Base-by-base conservation (phyloP, 2,329 filamentous ascomycete species). In the Stemphylium vesicarium region DNA sequence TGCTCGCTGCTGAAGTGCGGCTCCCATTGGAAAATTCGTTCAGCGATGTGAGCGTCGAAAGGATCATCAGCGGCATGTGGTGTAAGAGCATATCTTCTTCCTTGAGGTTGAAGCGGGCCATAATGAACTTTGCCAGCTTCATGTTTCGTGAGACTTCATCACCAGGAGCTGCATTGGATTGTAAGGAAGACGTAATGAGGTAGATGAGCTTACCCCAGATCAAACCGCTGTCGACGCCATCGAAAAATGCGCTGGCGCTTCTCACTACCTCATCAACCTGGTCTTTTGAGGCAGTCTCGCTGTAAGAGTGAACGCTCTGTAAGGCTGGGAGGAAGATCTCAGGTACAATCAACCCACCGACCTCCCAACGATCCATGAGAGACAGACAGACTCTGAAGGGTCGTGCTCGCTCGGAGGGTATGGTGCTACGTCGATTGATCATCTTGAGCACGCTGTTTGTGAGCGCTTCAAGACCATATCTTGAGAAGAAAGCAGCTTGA, bases 311-410 rank as follows among this genome's bases (percentile, higher is more conserved):
- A 33, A 96, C 88, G 65, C 89, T 96, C 70, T 88, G 84, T 65
- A 99, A 85, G 22, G 94, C 88, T 3, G 93, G 90, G 12, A 97
- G 80, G 69, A 99, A 98, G 12, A 98, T 85, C 57, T 92, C 88
- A 0, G 93, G 91, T 1, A 98, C 89, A 41, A 99, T 87, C 15
- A 94, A 82, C 1, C 92, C 92, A 26, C 95, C 95, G 62, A 99
- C 94, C 73, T 99, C 95, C 93, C 92, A 98, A 54, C 93, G 88
- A 76, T 99, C 95, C 95, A 99, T 98, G 47, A 99, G 81, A 13
- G 96, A 97, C 2, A 98, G 83, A 68, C 92, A 96, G 59, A 98
- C 91, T 52, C 93, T 88, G 71, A 96, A 97, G 0, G 95, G 94
- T 35, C 88, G 87, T 16, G 92, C 91, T 71, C 88, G 84, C 68